Evolutionary conservation across 352 stramenopile genomes (phyloP).

Genomic region (Phytophthora fragariae): DNA sequence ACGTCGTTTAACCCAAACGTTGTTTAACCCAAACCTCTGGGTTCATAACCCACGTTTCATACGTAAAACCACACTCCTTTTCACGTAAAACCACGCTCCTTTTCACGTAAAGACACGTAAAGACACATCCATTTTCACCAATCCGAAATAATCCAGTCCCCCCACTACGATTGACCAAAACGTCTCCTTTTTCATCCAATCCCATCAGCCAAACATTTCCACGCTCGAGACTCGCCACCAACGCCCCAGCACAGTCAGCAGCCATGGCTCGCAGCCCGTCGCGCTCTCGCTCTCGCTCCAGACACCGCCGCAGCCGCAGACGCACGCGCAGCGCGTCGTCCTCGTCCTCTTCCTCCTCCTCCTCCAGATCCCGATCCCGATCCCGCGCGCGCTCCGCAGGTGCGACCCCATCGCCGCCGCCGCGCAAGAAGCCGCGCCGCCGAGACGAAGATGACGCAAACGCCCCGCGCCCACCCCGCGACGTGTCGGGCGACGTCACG

Average conservation of each 20-base stretch:
- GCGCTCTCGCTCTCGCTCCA: constrained; percentile 35
- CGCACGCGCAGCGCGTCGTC: constrained; percentile 25
- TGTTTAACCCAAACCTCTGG: too few species aligned
- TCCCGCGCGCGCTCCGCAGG: not conserved
- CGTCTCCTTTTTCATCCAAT: too few species aligned
- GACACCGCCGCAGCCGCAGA: constrained; percentile 20
- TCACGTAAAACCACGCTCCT: too few species aligned
- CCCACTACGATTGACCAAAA: too few species aligned
- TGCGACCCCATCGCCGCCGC: constrained; percentile 33
- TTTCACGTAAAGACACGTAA: too few species aligned
- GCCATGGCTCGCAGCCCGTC: constrained; percentile 35
- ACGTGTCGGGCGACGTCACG: constrained; percentile 3
- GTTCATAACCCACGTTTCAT: too few species aligned
- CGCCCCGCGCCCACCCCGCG: constrained; percentile 1
- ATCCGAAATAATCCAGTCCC: too few species aligned
- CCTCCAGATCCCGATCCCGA: not conserved
- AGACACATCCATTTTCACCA: too few species aligned
- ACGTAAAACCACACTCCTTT: too few species aligned
- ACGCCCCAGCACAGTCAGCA: not conserved
- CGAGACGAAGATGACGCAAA: not conserved
- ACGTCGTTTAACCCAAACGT: too few species aligned
- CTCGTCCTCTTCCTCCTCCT: constrained; percentile 27
- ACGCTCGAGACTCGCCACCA: not conserved
- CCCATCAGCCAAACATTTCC: too few species aligned
- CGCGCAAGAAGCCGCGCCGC: constrained; percentile 40